Base-by-base conservation (phyloP, 1,284 basidiomycete species). In the Leccinum idahoense region DNA sequence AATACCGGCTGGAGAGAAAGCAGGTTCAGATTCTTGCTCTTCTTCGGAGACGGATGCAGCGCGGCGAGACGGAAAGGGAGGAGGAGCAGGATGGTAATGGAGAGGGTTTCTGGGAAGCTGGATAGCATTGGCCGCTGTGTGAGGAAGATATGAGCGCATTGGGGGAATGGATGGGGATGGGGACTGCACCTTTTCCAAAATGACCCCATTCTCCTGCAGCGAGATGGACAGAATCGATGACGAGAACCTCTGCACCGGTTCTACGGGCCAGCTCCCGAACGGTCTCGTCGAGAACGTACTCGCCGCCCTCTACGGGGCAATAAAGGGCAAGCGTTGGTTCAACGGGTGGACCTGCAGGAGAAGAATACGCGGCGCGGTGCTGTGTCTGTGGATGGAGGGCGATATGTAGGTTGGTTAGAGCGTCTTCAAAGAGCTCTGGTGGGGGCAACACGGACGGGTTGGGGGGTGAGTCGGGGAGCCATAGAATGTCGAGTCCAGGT, bases 251-350 rank as follows among this genome's bases (percentile, higher is more conserved):
- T 15, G 92, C 85, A 35, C 82, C 83, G 3, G 87, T 85, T 63
- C 84, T 81, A 54, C 82, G 81, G 2, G 92, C 92, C 65, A 94
- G 77, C 70, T 92, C 88, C 56, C 82, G 79, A 15, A 95, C 87
- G 1, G 92, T 92, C 39, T 86, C 84, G 69, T 91, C 87, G 35
- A 94, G 81, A 51, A 94, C 82, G 72, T 89, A 83, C 64, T 88
- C 85, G 2, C 87, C 87, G n/a, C 88, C 93, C 77, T 94, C 93
- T 62, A 95, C 89, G 93, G 93, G 67, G 29, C 89, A 92, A 70
- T 92, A 93, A 7, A 95, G 76, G 0, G 87, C 90, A 37, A 95
- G 76, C 0, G 89, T 91, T 2, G 92, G 90, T 71, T 94, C 92
- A 37, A 83, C 70, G 0, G 82, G 80, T 56, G 83, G 77, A 12